Evolutionary conservation across 1,284 basidiomycete genomes (phyloP).

Genomic region (Golubevia pallescens): DNA sequence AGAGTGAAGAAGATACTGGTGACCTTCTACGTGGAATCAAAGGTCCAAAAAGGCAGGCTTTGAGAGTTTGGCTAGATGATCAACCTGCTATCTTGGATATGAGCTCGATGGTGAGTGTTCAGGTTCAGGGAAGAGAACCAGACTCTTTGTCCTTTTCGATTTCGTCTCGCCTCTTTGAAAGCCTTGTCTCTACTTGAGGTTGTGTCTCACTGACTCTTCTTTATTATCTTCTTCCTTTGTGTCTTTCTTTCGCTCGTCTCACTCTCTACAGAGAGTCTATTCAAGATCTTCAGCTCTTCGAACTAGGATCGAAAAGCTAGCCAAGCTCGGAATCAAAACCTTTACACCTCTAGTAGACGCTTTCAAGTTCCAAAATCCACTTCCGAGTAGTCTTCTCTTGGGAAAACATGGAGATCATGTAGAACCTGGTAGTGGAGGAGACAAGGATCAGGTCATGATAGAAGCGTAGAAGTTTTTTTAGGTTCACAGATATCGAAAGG

Average conservation of each 20-base stretch:
- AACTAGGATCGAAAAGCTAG: slow-evolving; percentile 11
- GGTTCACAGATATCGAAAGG: no score
- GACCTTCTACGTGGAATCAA: not conserved
- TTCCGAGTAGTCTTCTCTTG: slow-evolving; percentile 27
- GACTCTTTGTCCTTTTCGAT: slow-evolving; percentile 22
- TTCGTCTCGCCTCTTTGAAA: slow-evolving; percentile 44
- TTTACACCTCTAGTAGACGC: slow-evolving; percentile 38
- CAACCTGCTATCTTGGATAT: not conserved
- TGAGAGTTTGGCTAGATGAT: not conserved
- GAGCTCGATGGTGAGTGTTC: slow-evolving; percentile 3
- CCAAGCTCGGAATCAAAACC: slow-evolving; percentile 23
- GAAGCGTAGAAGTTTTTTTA: no score
- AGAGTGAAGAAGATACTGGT: slow-evolving; percentile 7
- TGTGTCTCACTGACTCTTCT: no score
- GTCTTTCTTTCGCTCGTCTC: slow-evolving; percentile 8
- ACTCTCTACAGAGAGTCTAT: not conserved
- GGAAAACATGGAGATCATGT: slow-evolving; percentile 29
- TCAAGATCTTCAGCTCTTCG: slow-evolving; percentile 7
- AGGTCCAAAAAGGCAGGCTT: not conserved
- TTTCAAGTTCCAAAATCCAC: slow-evolving; percentile 32
- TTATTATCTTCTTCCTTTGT: slow-evolving; percentile 25
- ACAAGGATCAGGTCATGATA: no score
- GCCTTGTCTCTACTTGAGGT: no score
- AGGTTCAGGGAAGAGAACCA: not conserved
- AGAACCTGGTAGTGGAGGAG: slow-evolving; percentile 16